Conservation (phyloP, 208 protist genomes). For the Tritrichomonas foetus region DNA sequence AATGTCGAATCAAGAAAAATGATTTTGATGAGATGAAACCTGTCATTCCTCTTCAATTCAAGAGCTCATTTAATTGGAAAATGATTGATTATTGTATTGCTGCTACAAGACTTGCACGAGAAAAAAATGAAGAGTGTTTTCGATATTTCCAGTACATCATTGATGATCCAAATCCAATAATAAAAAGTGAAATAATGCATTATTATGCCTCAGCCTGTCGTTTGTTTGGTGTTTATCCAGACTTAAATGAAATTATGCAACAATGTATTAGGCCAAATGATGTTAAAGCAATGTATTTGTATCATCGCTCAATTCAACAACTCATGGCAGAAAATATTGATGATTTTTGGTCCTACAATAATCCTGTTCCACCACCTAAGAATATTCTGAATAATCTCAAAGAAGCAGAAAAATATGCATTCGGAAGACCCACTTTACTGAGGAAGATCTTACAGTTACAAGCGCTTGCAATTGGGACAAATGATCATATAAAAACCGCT, state of each 20-base stretch:
- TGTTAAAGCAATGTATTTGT: background rate
- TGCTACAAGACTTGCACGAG: background rate
- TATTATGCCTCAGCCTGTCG: background rate
- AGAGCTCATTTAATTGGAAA: background rate
- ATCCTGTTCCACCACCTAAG: background rate
- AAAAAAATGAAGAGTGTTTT: background rate
- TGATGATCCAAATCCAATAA: background rate
- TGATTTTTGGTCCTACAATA: background rate
- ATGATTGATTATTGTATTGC: background rate
- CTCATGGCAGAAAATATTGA: background rate
- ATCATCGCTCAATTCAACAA: background rate
- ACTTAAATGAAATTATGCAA: background rate
- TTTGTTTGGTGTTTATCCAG: background rate
- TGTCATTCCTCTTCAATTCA: background rate
- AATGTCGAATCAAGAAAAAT: background rate
- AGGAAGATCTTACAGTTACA: background rate
- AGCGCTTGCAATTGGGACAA: background rate
- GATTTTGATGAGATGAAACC: background rate
- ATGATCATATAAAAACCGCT: background rate
- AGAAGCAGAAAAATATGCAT: background rate
- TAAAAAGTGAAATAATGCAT: constrained; percentile 9
- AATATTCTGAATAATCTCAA: background rate
- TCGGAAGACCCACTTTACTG: background rate
- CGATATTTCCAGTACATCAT: background rate
- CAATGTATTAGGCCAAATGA: background rate